phyloP scores from a whole-genome alignment of 257 asterid genomes.

The Plantago major region DNA sequence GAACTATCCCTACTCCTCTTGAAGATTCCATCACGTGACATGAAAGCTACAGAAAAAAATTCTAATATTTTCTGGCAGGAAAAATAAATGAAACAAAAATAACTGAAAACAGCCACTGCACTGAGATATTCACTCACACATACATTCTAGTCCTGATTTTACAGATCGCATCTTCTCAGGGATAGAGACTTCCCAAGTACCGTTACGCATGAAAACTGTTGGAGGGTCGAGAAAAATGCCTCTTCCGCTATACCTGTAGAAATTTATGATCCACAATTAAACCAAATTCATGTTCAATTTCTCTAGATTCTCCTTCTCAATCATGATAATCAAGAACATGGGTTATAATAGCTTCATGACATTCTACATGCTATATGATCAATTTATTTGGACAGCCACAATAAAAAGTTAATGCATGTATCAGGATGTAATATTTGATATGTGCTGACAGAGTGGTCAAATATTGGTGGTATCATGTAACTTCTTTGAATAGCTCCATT shows the following conservation, averaged over 20 bases:
- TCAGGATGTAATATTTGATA: no score
- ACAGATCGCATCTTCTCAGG: conserved; percentile 54
- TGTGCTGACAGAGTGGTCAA: no score
- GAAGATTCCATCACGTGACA: conserved; percentile 65
- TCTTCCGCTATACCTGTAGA: conserved; percentile 83
- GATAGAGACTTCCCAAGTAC: conserved; percentile 69
- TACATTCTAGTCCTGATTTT: conserved; percentile 32
- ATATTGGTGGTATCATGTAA: no score
- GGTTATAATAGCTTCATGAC: no score
- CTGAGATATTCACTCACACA: conserved; percentile 43
- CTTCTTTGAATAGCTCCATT: no score
- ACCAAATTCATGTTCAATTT: conserved; percentile 14
- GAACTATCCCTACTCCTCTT: conserved; percentile 60
- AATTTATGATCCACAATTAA: conserved; percentile 20
- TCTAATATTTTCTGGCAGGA: conserved; percentile 18
- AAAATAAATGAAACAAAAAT: conserved; percentile 14
- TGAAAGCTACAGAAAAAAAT: conserved; percentile 53
- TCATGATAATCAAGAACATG: neutral
- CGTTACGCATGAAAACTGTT: conserved; percentile 56
- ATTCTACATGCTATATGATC: no score
- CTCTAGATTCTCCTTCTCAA: conserved; percentile 12
- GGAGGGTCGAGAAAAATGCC: conserved; percentile 94
- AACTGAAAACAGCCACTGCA: conserved; percentile 2
- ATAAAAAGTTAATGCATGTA: no score
- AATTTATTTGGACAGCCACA: no score